Evolutionary conservation across 495 filamentous ascomycete genomes (phyloP), one percentile per base, ranked within the genome.

Genomic region (Bombardia bombarda): DNA sequence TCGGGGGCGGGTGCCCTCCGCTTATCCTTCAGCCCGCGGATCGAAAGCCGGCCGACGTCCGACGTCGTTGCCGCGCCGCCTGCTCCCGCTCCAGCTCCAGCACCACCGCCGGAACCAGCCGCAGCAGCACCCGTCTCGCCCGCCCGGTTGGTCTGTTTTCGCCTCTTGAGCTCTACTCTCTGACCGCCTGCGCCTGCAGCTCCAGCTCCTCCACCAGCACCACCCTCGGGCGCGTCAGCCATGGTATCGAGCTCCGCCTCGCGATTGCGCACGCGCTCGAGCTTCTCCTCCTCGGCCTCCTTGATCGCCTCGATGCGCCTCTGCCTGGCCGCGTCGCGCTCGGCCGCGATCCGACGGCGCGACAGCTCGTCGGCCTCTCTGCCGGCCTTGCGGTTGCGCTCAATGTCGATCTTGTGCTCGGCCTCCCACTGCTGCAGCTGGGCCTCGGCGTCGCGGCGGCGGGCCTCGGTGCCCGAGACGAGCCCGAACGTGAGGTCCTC

Each of bases 401-500:
- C 85, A 31, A 82, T 79, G 32, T 80, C 78, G 34, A 81, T 72
- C 28, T 69, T 72, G 48, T 80, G 75, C 64, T 94, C 86, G 32
- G 78, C 78, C 36, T 80, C 70, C 48, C 79, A 94, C 39, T 63
- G 66, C 34, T 73, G 60, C 25, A 97, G 73, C 42, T 77, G 74
- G 32, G 70, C 62, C 67, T 94, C 84, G 0, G 89, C 73, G 17
- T 56, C 46, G 12, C 30, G 79, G 40, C 79, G 79, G 5, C 73
- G 73, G 0, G 84, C 72, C 25, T 87, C 83, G 38, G 69, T 77
- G 14, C 84, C 79, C 35, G 75, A 69, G 9, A 95, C 82, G 2
- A 99, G 74, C 53, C 93, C 90, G 61, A 89, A 89, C 16, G 88
- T 89, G 38, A 93, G 75, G 47, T 84, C 78, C 68, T 99, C 92